Conservation (phyloP, 2,329 filamentous ascomycete species). For the Sporothrix mexicana region DNA sequence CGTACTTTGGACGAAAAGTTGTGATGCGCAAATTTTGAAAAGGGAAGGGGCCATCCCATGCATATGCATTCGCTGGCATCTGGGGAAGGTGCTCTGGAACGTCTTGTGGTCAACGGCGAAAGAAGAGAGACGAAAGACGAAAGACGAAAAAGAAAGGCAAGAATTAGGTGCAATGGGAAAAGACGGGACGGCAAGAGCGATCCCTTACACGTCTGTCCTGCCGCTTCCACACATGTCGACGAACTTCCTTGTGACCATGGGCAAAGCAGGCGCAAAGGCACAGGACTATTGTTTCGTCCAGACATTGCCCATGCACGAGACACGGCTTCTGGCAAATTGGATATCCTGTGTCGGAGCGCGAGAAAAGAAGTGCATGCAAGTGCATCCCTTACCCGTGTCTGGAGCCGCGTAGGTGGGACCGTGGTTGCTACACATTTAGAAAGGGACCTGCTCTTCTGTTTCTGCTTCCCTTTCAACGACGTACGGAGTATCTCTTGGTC, state of each 20-base stretch:
- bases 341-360: not conserved
- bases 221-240: not conserved
- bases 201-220: not conserved
- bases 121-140: not conserved
- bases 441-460: not conserved
- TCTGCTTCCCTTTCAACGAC: not conserved
- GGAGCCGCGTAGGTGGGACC: slow-evolving; percentile 21
- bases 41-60: not conserved
- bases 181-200: slow-evolving; percentile 27
- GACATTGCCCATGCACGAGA: not conserved
- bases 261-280: not conserved
- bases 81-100: not conserved
- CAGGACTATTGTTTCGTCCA: slow-evolving; percentile 13
- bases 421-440: not conserved
- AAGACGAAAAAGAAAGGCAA: not conserved
- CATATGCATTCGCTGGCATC: not conserved
- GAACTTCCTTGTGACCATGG: not conserved
- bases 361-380: no score
- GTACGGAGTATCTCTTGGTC: no score
- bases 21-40: slow-evolving; percentile 10
- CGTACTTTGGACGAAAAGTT: not conserved
- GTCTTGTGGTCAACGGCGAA: not conserved
- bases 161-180: slow-evolving; percentile 1
- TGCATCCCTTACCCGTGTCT: slow-evolving; percentile 9
- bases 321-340: slow-evolving; percentile 10